Conservation (phyloP, 495 filamentous ascomycete species). For the Xylaria acuta region DNA sequence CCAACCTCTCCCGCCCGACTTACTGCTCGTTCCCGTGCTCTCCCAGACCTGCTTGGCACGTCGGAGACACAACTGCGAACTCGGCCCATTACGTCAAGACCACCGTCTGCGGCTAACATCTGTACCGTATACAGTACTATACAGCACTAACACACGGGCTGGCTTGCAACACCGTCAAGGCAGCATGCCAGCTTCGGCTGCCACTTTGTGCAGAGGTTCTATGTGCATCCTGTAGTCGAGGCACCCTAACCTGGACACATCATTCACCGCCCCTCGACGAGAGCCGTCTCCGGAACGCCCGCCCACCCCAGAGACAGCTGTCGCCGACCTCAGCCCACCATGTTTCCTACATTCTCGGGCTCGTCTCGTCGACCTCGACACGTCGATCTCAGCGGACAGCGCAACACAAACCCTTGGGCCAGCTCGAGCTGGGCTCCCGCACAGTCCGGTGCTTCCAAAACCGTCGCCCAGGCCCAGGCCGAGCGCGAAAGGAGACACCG, state of each 20-base stretch:
- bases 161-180: slow-evolving; percentile 16
- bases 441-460: slow-evolving; percentile 68
- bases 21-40: background rate
- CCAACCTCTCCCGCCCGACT: background rate
- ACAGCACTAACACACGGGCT: background rate
- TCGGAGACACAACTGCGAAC: background rate
- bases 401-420: slow-evolving; percentile 74
- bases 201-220: slow-evolving; percentile 2
- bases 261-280: background rate
- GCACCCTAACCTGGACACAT: too few relatives aligned
- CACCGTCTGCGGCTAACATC: background rate
- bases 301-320: background rate
- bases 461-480: slow-evolving; percentile 83
- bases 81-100: slow-evolving; percentile 22
- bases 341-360: slow-evolving; percentile 93
- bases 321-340: slow-evolving; percentile 42
- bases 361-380: slow-evolving; percentile 83
- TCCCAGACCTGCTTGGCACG: background rate
- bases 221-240: slow-evolving; percentile 1
- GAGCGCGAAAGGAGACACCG: slow-evolving; percentile 81
- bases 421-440: slow-evolving; percentile 54
- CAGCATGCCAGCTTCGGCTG: slow-evolving; percentile 19
- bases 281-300: background rate
- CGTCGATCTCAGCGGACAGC: slow-evolving; percentile 90
- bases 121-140: background rate